These are phyloP conservation scores for Arachnomyces sp. DNA, from an alignment of 2,329 filamentous ascomycete genomes.

Conservation along the genomic window DNA sequence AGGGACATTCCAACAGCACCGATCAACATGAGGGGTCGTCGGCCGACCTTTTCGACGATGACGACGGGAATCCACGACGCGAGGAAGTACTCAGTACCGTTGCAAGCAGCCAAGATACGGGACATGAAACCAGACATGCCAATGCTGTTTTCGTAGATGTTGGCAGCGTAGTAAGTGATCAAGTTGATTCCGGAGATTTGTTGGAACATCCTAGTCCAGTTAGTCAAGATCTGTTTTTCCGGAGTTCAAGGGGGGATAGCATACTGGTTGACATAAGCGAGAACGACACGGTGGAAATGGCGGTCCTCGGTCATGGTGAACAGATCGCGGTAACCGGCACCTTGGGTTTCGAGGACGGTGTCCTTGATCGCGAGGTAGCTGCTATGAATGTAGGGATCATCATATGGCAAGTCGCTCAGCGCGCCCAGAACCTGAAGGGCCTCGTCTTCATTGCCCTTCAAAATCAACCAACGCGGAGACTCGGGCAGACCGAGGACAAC, in stretches of 20 bases:
- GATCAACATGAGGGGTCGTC: conserved; percentile 64
- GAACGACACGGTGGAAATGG: conserved; percentile 48
- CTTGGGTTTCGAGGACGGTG: conserved; percentile 44
- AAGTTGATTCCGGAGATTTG: conserved; percentile 41
- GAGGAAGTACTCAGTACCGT: conserved; percentile 48
- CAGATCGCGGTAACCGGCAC: conserved; percentile 48
- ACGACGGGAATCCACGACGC: conserved; percentile 45
- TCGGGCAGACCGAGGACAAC: conserved; percentile 48
- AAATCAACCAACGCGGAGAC: conserved; percentile 52
- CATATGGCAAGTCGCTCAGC: conserved; percentile 40
- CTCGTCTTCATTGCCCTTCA: conserved; percentile 49
- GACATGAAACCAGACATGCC: conserved; percentile 34
- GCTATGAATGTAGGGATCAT: conserved; percentile 37
- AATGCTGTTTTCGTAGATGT: conserved; percentile 37
- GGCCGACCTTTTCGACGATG: conserved; percentile 43
- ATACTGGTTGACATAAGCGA: conserved; percentile 54
- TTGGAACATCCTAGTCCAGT: conserved; percentile 49
- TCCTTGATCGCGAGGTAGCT: conserved; percentile 49
- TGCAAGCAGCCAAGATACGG: conserved; percentile 46
- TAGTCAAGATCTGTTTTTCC: too few relatives aligned
- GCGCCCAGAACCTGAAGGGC: conserved; percentile 41
- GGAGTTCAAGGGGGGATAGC: too few relatives aligned
- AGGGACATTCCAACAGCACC: conserved; percentile 57
- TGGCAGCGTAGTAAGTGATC: conserved; percentile 40
- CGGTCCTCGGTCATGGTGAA: conserved; percentile 53